Percentiles rank a stretch among this genome's conserved stretches.
Conservation (phyloP, 192 early-diverging fungal genomes). For the Spinellus fusiger region DNA sequence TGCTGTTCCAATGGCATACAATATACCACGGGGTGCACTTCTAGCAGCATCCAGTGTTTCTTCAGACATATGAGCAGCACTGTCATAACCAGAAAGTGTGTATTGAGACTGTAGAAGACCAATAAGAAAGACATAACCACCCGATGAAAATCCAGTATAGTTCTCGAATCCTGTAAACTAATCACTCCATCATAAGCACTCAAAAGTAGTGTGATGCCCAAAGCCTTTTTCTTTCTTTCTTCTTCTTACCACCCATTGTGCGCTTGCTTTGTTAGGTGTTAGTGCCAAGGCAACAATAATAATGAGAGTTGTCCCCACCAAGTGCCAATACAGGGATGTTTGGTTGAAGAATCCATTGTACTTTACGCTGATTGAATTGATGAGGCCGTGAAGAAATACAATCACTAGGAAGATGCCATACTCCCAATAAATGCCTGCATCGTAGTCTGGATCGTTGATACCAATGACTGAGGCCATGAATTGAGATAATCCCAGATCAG, state of each 20-base stretch:
- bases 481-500: slow-evolving; percentile 44
- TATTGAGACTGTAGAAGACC: slow-evolving; percentile 49
- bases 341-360: slow-evolving; percentile 49
- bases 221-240: not conserved
- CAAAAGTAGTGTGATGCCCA: not conserved
- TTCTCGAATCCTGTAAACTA: slow-evolving; percentile 45
- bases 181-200: not conserved
- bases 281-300: slow-evolving; percentile 38
- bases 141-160: slow-evolving; percentile 44
- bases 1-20: slow-evolving; percentile 38
- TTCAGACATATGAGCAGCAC: slow-evolving; percentile 44
- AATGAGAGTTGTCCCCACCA: slow-evolving; percentile 41
- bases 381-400: slow-evolving; percentile 41
- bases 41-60: slow-evolving; percentile 44
- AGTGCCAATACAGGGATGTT: slow-evolving; percentile 33
- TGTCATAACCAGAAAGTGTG: slow-evolving; percentile 52
- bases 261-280: slow-evolving; percentile 38
- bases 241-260: slow-evolving; percentile 33
- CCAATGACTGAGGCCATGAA: slow-evolving; percentile 38
- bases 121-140: slow-evolving; percentile 45
- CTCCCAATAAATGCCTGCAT: slow-evolving; percentile 36
- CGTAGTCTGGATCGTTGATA: slow-evolving; percentile 21
- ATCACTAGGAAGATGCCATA: slow-evolving; percentile 49
- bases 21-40: slow-evolving; percentile 44
- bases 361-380: slow-evolving; percentile 47